phyloP scores from a whole-genome alignment of 352 stramenopile species.

The Pythium apleroticum region DNA sequence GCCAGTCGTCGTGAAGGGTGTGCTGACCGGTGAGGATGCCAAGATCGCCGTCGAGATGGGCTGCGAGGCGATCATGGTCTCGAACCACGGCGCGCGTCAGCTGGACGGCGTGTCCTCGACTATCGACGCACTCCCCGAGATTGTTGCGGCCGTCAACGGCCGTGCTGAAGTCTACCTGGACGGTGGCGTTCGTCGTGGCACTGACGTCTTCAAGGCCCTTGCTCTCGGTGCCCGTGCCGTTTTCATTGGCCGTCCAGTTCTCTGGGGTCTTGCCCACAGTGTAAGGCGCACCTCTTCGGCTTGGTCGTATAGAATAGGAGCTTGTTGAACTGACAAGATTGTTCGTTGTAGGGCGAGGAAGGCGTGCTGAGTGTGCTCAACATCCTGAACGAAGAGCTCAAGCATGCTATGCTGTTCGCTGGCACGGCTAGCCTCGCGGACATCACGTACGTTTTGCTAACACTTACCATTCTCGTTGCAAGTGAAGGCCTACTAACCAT shows the following conservation, averaged over 20 bases:
- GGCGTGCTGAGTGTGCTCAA: constrained; percentile 87
- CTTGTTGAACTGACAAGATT: neutral
- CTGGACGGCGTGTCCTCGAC: constrained; percentile 88
- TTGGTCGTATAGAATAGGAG: neutral
- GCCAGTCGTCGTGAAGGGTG: constrained; percentile 93
- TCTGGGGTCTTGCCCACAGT: constrained; percentile 92
- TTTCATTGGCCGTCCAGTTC: constrained; percentile 93
- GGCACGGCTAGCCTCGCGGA: constrained; percentile 65
- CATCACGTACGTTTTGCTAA: constrained; percentile 48
- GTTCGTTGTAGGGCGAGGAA: constrained; percentile 58
- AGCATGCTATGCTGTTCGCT: constrained; percentile 91
- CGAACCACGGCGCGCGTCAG: constrained; percentile 93
- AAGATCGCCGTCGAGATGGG: constrained; percentile 88
- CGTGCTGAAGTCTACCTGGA: constrained; percentile 93
- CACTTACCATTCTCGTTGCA: neutral
- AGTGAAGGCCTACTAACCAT: neutral
- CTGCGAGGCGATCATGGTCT: constrained; percentile 91
- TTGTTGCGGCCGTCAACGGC: constrained; percentile 83
- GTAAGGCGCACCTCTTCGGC: constrained; percentile 36
- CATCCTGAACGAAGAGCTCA: constrained; percentile 91
- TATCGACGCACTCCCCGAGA: constrained; percentile 92
- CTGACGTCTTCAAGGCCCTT: constrained; percentile 95
- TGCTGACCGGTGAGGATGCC: constrained; percentile 93
- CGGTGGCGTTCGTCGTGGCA: constrained; percentile 93
- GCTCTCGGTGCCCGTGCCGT: constrained; percentile 93